Evolutionary conservation across 768 basidiomycete genomes (phyloP).

Genomic region (Tricholoma matsutake): DNA sequence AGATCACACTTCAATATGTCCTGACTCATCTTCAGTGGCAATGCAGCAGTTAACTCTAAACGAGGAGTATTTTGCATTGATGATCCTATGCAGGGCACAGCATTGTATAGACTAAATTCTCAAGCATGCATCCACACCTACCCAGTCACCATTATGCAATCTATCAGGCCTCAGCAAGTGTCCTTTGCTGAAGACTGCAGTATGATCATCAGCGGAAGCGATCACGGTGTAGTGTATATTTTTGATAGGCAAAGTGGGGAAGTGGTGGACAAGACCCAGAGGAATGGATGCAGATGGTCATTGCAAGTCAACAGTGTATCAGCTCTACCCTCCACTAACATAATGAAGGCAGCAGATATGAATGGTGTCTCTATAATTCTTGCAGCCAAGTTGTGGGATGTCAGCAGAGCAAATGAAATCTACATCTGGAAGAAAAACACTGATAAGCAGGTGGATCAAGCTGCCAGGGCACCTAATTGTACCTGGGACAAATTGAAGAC

Average conservation of each 20-base stretch:
- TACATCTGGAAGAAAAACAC: background rate
- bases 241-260: constrained; percentile 16
- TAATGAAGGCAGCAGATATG: background rate
- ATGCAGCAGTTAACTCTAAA: too few species aligned
- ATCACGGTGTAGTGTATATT: constrained; percentile 16
- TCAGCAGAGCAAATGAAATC: background rate
- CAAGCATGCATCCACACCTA: too few species aligned
- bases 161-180: too few species aligned
- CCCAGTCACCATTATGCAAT: too few species aligned
- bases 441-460: background rate
- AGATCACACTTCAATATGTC: too few species aligned
- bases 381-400: background rate
- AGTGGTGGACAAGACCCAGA: constrained; percentile 5
- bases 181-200: too few species aligned
- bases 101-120: too few species aligned
- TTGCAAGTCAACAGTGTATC: constrained; percentile 7
- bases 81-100: too few species aligned
- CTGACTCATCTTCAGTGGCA: too few species aligned
- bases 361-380: background rate
- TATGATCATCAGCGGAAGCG: constrained; percentile 14
- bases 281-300: constrained; percentile 14
- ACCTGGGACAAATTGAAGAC: background rate
- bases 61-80: too few species aligned
- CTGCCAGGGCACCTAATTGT: background rate
- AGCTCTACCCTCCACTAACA: background rate